These are phyloP conservation scores for Proliferodiscus dingleyae DNA, from an alignment of 2,329 filamentous ascomycete species.

Conservation along the genomic window DNA sequence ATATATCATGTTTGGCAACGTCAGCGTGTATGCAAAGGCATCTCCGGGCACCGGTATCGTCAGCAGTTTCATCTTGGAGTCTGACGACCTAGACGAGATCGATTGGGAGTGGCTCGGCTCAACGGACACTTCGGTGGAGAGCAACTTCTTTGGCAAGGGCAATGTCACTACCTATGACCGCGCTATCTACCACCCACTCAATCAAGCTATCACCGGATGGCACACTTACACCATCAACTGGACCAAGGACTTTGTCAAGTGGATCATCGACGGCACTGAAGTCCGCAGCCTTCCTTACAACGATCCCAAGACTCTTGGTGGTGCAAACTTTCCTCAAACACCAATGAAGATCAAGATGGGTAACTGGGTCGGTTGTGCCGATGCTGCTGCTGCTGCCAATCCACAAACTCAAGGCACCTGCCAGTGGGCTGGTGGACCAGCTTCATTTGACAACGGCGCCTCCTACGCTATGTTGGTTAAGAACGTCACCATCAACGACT, in stretches of 20 bases:
- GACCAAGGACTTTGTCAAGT: slow-evolving; percentile 53
- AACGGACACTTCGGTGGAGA: slow-evolving; percentile 36
- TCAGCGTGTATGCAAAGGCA: slow-evolving; percentile 43
- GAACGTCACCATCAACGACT: slow-evolving; percentile 46
- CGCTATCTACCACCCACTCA: slow-evolving; percentile 35
- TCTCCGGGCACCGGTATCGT: slow-evolving; percentile 45
- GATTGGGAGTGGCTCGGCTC: slow-evolving; percentile 43
- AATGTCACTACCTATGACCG: slow-evolving; percentile 48
- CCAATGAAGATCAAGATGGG: slow-evolving; percentile 64
- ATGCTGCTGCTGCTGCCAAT: slow-evolving; percentile 36
- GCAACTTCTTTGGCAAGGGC: slow-evolving; percentile 52
- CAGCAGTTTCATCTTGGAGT: slow-evolving; percentile 45
- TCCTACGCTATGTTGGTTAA: slow-evolving; percentile 47
- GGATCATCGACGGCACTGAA: slow-evolving; percentile 50
- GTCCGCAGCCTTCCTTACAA: slow-evolving; percentile 43
- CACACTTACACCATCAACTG: slow-evolving; percentile 68
- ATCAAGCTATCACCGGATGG: slow-evolving; percentile 34
- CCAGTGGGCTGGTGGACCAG: slow-evolving; percentile 60
- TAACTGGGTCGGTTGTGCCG: slow-evolving; percentile 41
- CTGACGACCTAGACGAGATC: slow-evolving; percentile 48
- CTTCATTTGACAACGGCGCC: slow-evolving; percentile 40
- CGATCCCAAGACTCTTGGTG: slow-evolving; percentile 43
- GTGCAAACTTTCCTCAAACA: slow-evolving; percentile 61
- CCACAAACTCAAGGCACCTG: slow-evolving; percentile 52
- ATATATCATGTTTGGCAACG: slow-evolving; percentile 50